Evolutionary conservation across 768 basidiomycete genomes (phyloP), one percentile per base, ranked within the genome.

Genomic region (Suillus tomentosus): DNA sequence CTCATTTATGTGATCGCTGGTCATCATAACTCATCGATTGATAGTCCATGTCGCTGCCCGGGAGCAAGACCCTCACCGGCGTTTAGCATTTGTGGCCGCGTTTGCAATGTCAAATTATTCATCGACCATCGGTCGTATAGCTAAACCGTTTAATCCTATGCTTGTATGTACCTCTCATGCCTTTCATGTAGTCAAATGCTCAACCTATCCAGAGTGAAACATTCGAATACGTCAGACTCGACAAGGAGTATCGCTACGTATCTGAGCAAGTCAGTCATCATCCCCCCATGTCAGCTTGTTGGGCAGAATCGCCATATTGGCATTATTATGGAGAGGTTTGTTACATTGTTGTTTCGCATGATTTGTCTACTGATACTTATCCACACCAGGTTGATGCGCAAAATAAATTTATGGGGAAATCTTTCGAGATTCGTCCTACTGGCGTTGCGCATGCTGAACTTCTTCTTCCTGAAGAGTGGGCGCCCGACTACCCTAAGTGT

Each of bases 81-180:
- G 96, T 3, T 86, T 97, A 59, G 95, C 95, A 2, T 99, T 88
- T 70, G 94, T 99, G 17, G 94, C 92, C 22, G 96, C 95, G 2
- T 99, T 99, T 75, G 96, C 95, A 3, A 97, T 97, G 94, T 93
- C 92, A 36, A 98, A 98, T 78, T 99, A 99, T 77, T 94, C 93
- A 1, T 94, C 92, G 27, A 99, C 96, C 2, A 93, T 96, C 68
- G 96, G 96, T 4, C 85, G 96, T 43, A 97, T 99, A 67, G 96
- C 96, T 14, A 97, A 98, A 76, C 96, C 95, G 1, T 97, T 97
- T 78, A 97, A 97, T 75, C 96, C 95, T 7, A 93, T 96, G 88
- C 85, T 97, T 62, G 91, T 93, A 65, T 60, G 89, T 80, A 7
- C 24, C 53, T 27, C 10, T 37, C 31, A 19, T 59, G 36, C 37